Base-by-base conservation (phyloP, 805 yeast species). In the Myxozyma monticola region DNA sequence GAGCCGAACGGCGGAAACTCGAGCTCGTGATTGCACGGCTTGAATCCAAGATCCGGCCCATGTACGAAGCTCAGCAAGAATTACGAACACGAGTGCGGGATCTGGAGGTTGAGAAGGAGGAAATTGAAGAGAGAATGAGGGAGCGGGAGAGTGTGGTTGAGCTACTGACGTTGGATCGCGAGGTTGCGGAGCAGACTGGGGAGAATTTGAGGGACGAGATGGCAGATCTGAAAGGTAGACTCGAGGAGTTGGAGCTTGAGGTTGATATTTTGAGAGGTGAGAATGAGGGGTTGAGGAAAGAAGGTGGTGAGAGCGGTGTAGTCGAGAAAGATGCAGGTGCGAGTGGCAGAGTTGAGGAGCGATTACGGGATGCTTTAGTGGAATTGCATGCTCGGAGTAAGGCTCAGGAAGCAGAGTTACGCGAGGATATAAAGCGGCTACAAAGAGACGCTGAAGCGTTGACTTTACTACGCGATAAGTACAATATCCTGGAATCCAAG, bases 301-400 rank as follows among this genome's bases (percentile, higher is more conserved):
- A 34, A 2, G 29, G 8, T 17, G 24, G 29, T 15, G 29, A 37
- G 29, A 10, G 12, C 14, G 31, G 12, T 10, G 31, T 38, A n/a
- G 41, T 28, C 17, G 46, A 47, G 29, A 62, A 72, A 24, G 76
- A 74, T 49, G 68, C 64, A 42, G 65, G 67, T 45, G n/a, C n/a
- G n/a, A n/a, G n/a, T n/a, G n/a, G n/a, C n/a, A n/a, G n/a, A n/a
- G n/a, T n/a, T n/a, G n/a, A n/a, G n/a, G n/a, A n/a, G n/a, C n/a
- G n/a, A n/a, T 63, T 80, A 24, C 80, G 78, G 50, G 51, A 64
- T 8, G 77, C 82, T 0, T 59, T 80, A 10, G 48, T 69, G 1
- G 64, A 65, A 26, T 61, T 77, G 4, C 64, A 71, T 36, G 68
- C 64, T 20, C 40, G 62, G 9, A 39, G 51, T 5, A 39, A 53